Percentiles rank a stretch among this genome's conserved stretches.
These are phyloP conservation scores for Melampsora americana DNA, from an alignment of 1,284 basidiomycete genomes.

Conservation along the genomic window DNA sequence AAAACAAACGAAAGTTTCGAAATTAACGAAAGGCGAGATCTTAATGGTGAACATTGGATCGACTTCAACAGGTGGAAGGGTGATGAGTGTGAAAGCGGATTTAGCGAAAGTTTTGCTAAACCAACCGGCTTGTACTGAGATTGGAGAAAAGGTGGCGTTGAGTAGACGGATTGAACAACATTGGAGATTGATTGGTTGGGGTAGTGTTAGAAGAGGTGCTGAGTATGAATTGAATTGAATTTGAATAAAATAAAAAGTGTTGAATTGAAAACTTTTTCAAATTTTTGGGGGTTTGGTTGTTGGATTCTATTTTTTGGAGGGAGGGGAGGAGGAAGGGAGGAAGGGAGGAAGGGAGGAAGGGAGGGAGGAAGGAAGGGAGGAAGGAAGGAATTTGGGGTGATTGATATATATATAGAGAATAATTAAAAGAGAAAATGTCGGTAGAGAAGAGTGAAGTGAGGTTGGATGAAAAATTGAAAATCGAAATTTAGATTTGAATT, in stretches of 20 bases:
- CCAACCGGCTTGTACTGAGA: constrained; percentile 85
- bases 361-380: too few relatives aligned
- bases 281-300: too few relatives aligned
- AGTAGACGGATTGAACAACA: constrained; percentile 94
- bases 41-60: constrained; percentile 91
- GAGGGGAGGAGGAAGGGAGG: too few relatives aligned
- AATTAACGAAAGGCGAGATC: constrained; percentile 87
- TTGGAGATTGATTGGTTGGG: constrained; percentile 65
- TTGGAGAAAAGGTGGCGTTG: constrained; percentile 91
- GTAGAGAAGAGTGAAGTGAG: too few relatives aligned
- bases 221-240: constrained; percentile 35
- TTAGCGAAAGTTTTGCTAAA: constrained; percentile 87
- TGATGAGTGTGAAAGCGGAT: constrained; percentile 84
- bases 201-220: constrained; percentile 47
- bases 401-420: too few relatives aligned
- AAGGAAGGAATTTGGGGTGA: too few relatives aligned
- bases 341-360: too few relatives aligned
- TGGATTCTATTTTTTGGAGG: too few relatives aligned
- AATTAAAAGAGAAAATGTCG: too few relatives aligned
- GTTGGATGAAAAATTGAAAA: too few relatives aligned
- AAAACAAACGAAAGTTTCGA: constrained; percentile 93
- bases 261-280: too few relatives aligned
- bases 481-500: too few relatives aligned
- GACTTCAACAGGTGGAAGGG: constrained; percentile 87
- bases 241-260: not conserved